phyloP scores from a whole-genome alignment of 2,329 filamentous ascomycete species.

The Ophiocordyceps robertsii region DNA sequence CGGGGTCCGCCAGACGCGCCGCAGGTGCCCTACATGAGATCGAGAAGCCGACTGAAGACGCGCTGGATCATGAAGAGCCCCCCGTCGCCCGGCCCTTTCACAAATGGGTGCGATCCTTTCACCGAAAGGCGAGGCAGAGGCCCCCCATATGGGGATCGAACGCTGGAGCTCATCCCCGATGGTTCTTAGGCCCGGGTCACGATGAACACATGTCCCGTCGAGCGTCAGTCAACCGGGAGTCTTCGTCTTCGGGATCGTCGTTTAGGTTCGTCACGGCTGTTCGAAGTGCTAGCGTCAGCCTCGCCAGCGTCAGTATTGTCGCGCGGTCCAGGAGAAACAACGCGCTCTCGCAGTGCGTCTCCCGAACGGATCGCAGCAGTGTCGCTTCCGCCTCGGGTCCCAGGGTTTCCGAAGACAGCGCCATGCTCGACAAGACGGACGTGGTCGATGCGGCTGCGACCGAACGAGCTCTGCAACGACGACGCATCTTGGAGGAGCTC shows the following conservation, averaged over 20 bases:
- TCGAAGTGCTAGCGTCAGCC: slow-evolving; percentile 68
- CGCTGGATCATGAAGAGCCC: slow-evolving; percentile 3
- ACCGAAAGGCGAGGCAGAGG: slow-evolving; percentile 38
- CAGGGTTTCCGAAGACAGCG: slow-evolving; percentile 54
- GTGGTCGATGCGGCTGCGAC: slow-evolving; percentile 54
- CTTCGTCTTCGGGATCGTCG: slow-evolving; percentile 58
- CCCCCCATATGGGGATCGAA: slow-evolving; percentile 1
- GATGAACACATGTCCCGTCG: not conserved
- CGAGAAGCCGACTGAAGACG: slow-evolving; percentile 2
- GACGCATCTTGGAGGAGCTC: slow-evolving; percentile 73
- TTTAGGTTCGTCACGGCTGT: slow-evolving; percentile 69
- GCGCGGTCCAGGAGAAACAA: slow-evolving; percentile 43
- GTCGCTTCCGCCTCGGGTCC: slow-evolving; percentile 43
- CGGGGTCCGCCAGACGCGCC: not conserved
- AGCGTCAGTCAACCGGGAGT: slow-evolving; percentile 2
- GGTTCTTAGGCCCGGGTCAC: not conserved
- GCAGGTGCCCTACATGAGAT: not conserved
- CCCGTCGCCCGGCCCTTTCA: slow-evolving; percentile 38
- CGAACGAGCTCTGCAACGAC: slow-evolving; percentile 59
- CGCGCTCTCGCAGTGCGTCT: slow-evolving; percentile 36
- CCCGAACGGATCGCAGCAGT: slow-evolving; percentile 49
- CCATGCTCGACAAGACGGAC: slow-evolving; percentile 40
- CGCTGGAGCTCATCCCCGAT: slow-evolving; percentile 2
- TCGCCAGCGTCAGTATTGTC: slow-evolving; percentile 57
- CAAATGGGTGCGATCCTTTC: slow-evolving; percentile 60